Percentiles rank a stretch among this genome's conserved stretches.
These are phyloP conservation scores for Paracoccidioides brasiliensis DNA, from an alignment of 2,329 filamentous ascomycete genomes.

Conservation along the genomic window DNA sequence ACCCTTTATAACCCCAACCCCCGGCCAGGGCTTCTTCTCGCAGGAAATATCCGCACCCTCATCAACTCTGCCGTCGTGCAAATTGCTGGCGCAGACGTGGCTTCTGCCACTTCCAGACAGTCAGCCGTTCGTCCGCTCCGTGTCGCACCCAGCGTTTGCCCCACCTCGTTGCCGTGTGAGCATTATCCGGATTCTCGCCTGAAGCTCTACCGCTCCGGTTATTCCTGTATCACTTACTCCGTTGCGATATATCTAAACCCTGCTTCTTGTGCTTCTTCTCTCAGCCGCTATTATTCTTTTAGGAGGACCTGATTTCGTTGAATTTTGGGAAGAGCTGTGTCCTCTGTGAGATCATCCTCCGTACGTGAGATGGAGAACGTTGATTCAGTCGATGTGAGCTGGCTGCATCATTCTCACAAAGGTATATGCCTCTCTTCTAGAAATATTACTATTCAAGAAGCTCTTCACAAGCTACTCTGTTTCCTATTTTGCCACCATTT, in stretches of 20 bases:
- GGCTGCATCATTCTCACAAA: constrained; percentile 77
- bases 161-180: constrained; percentile 1
- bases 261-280: not conserved
- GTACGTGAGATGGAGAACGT: constrained; percentile 55
- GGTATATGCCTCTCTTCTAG: constrained; percentile 37
- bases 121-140: not conserved
- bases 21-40: not conserved
- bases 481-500: not conserved
- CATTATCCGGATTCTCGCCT: not conserved
- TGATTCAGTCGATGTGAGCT: constrained; percentile 75
- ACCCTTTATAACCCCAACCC: not conserved
- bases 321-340: not conserved
- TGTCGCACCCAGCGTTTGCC: not conserved
- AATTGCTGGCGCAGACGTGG: not conserved
- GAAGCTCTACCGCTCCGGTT: not conserved
- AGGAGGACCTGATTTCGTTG: not conserved
- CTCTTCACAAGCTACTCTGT: not conserved
- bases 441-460: not conserved
- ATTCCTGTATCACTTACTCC: not conserved
- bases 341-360: not conserved
- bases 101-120: not conserved
- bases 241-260: not conserved
- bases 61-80: not conserved
- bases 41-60: not conserved
- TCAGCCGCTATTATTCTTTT: not conserved